Evolutionary conservation across 2,329 filamentous ascomycete genomes (phyloP).

Genomic region (Fusarium xyrophilum): DNA sequence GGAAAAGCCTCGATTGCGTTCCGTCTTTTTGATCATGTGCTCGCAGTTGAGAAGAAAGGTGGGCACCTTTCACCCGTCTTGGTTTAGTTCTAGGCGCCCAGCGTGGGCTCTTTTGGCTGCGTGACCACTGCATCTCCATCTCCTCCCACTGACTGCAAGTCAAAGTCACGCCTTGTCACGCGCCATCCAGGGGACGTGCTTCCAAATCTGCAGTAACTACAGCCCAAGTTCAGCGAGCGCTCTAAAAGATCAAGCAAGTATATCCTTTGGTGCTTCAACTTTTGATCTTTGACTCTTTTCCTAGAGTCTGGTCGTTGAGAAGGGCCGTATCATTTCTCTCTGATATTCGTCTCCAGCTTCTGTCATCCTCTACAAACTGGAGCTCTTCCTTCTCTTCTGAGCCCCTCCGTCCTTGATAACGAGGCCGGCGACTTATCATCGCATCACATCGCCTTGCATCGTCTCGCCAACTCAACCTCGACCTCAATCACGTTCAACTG

Average conservation of each 20-base stretch:
- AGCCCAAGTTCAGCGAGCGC: not conserved
- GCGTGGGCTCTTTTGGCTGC: constrained; percentile 26
- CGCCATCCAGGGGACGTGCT: constrained; percentile 32
- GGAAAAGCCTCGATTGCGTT: constrained; percentile 30
- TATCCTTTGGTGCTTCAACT: not conserved
- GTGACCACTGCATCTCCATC: constrained; percentile 28
- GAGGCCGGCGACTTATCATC: constrained; percentile 39
- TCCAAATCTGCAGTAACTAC: constrained; percentile 24
- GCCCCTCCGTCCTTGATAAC: constrained; percentile 38
- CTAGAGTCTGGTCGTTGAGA: not conserved
- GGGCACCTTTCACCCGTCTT: constrained; percentile 25
- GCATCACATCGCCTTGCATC: constrained; percentile 17
- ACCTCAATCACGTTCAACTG: constrained; percentile 12
- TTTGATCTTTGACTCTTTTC: not conserved
- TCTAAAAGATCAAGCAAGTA: not conserved
- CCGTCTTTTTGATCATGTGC: constrained; percentile 36
- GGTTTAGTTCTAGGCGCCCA: constrained; percentile 1
- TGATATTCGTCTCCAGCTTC: not conserved
- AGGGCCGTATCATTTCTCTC: not conserved
- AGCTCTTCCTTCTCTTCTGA: constrained; percentile 11
- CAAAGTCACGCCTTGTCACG: constrained; percentile 39
- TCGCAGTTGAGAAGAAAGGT: constrained; percentile 13
- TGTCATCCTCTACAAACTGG: constrained; percentile 15
- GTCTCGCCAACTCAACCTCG: constrained; percentile 13
- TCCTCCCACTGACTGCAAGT: constrained; percentile 11